phyloP scores from a whole-genome alignment of 2,329 filamentous ascomycete genomes.

The Trichoderma aggressivum region DNA sequence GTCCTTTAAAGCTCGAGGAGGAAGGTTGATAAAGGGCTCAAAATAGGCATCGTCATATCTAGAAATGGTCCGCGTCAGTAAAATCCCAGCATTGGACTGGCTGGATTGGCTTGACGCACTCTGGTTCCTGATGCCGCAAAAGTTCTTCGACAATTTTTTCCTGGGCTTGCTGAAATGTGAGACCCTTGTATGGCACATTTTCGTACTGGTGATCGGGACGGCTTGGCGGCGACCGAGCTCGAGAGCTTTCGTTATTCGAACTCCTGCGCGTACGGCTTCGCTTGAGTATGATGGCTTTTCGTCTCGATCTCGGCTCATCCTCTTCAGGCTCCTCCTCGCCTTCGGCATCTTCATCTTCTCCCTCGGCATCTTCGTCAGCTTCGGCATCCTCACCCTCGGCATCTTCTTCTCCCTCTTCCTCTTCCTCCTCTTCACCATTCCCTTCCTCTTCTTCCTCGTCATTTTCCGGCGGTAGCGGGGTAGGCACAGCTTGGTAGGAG shows the following conservation, averaged over 20 bases:
- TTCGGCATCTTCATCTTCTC: conserved; percentile 28
- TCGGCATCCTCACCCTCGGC: conserved; percentile 31
- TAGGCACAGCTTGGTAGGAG: conserved; percentile 67
- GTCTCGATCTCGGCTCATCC: conserved; percentile 32
- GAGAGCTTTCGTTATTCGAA: conserved; percentile 33
- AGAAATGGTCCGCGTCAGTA: conserved; percentile 30
- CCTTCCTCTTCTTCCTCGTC: conserved; percentile 31
- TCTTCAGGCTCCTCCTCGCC: conserved; percentile 30
- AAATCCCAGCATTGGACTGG: not conserved
- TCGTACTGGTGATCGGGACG: conserved; percentile 54
- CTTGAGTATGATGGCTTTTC: conserved; percentile 40
- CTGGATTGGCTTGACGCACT: conserved; percentile 43
- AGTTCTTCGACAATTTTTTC: conserved; percentile 79
- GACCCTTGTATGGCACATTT: conserved; percentile 61
- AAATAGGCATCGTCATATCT: conserved; percentile 69
- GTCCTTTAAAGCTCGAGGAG: conserved; percentile 71
- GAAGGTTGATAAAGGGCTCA: conserved; percentile 73
- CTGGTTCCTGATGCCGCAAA: conserved; percentile 63
- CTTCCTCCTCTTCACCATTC: conserved; percentile 29
- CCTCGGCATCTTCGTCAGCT: conserved; percentile 29
- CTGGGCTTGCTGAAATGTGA: conserved; percentile 79
- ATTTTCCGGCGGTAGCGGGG: conserved; percentile 58
- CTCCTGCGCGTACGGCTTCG: conserved; percentile 36
- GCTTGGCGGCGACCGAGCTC: conserved; percentile 36
- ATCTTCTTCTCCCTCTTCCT: conserved; percentile 32